phyloP scores from a whole-genome alignment of 2,329 filamentous ascomycete genomes.

The Furcasterigmium furcatum region DNA sequence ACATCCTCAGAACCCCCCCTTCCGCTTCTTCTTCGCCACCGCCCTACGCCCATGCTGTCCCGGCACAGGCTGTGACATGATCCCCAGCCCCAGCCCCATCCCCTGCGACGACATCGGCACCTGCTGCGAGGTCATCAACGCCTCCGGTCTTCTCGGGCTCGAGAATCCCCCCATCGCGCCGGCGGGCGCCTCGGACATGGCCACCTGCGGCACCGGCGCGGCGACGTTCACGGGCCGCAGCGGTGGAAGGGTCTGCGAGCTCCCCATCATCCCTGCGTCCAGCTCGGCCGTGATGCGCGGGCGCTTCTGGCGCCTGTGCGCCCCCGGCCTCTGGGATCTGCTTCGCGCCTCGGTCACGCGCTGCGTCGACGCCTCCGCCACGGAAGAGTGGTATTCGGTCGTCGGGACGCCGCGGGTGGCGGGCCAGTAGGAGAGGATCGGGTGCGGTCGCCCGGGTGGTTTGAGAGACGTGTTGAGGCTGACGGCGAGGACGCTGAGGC shows the following conservation, averaged over 20 bases:
- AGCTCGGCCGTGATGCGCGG: slow-evolving; percentile 3
- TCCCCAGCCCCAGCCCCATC: slow-evolving; percentile 4
- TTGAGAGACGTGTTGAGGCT: slow-evolving; percentile 1
- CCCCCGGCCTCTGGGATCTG: slow-evolving; percentile 26
- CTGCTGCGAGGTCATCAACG: slow-evolving; percentile 13
- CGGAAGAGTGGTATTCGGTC: slow-evolving; percentile 33
- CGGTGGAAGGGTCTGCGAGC: slow-evolving; percentile 5
- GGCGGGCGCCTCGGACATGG: slow-evolving; percentile 9
- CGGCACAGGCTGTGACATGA: slow-evolving; percentile 43
- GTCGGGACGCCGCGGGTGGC: slow-evolving; percentile 28
- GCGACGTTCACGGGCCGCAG: slow-evolving; percentile 2
- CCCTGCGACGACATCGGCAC: slow-evolving; percentile 25
- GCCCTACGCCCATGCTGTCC: slow-evolving; percentile 43
- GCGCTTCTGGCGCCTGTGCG: slow-evolving; percentile 8
- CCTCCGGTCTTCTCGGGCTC: background rate
- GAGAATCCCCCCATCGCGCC: slow-evolving; percentile 1
- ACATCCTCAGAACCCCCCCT: slow-evolving; percentile 21
- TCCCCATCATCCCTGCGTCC: background rate
- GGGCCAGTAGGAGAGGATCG: slow-evolving; percentile 35
- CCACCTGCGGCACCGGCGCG: slow-evolving; percentile 2
- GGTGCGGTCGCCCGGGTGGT: slow-evolving; percentile 9
- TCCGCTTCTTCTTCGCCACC: slow-evolving; percentile 40
- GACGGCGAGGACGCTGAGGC: slow-evolving; percentile 11
- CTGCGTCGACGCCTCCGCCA: slow-evolving; percentile 28
- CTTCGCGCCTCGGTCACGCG: slow-evolving; percentile 29